Evolutionary conservation across 2,329 filamentous ascomycete genomes (phyloP).

Genomic region (Arthrobotrys pseudoclavata): DNA sequence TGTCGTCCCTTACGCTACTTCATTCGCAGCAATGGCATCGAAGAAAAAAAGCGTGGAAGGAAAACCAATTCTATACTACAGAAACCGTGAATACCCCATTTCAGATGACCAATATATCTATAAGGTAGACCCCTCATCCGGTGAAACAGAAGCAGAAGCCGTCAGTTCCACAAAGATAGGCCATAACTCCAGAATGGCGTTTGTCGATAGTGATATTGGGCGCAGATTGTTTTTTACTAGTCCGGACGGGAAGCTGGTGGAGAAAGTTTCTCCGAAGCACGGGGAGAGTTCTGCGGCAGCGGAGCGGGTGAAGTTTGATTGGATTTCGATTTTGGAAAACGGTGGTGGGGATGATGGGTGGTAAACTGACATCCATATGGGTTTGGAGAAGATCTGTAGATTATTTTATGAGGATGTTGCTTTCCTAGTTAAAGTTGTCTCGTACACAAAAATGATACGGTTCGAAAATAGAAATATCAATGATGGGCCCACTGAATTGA

Average conservation of each 20-base stretch:
- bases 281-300: background rate
- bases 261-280: background rate
- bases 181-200: background rate
- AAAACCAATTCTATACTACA: constrained; percentile 3
- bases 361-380: background rate
- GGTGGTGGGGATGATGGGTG: background rate
- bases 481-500: no score
- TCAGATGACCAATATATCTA: background rate
- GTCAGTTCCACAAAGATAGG: background rate
- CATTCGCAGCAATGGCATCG: constrained; percentile 11
- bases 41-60: background rate
- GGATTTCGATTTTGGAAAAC: constrained; percentile 11
- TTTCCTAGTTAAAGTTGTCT: no score
- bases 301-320: background rate
- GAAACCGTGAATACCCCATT: background rate
- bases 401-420: no score
- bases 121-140: background rate
- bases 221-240: constrained; percentile 1
- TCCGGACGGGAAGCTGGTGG: background rate
- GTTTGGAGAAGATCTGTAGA: no score
- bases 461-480: no score
- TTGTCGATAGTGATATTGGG: background rate
- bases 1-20: background rate
- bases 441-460: no score
- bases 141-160: background rate